phyloP scores from a whole-genome alignment of 1,284 basidiomycete genomes.

The Polyporus tsugae region DNA sequence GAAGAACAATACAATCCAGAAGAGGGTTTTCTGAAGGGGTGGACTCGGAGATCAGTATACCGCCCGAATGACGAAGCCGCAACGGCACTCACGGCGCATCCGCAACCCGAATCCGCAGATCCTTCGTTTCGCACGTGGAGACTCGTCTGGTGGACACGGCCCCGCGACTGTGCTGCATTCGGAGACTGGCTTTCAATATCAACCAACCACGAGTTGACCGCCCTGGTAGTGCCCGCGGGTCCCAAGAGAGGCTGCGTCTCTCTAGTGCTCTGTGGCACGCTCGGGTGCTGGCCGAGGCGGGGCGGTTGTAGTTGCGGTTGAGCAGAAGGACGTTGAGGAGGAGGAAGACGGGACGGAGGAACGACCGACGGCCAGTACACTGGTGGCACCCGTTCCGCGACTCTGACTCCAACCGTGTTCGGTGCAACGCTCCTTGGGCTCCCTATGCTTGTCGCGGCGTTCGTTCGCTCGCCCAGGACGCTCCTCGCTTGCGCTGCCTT shows the following conservation, averaged over 20 bases:
- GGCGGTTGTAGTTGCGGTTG: neutral
- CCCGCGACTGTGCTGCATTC: neutral
- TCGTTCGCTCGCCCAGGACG: neutral
- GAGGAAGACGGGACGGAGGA: neutral
- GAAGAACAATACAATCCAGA: neutral
- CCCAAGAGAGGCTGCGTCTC: neutral
- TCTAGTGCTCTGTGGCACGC: neutral
- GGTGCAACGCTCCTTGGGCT: neutral
- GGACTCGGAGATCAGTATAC: neutral
- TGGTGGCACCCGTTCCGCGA: neutral
- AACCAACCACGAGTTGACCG: neutral
- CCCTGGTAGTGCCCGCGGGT: neutral
- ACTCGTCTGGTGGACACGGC: neutral
- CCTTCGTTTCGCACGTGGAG: neutral
- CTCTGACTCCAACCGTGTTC: neutral
- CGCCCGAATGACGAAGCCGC: neutral
- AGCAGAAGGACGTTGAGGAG: neutral
- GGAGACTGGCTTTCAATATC: neutral
- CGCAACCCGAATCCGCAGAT: neutral
- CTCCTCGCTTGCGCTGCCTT: neutral
- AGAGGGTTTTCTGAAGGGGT: neutral
- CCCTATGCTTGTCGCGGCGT: neutral
- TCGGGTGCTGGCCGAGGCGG: neutral
- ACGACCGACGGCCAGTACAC: neutral
- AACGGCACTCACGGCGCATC: neutral